Evolutionary conservation across 1,139 yeast species (phyloP), one percentile per base, ranked within the genome.

Genomic region (Wickerhamomyces sp.): DNA sequence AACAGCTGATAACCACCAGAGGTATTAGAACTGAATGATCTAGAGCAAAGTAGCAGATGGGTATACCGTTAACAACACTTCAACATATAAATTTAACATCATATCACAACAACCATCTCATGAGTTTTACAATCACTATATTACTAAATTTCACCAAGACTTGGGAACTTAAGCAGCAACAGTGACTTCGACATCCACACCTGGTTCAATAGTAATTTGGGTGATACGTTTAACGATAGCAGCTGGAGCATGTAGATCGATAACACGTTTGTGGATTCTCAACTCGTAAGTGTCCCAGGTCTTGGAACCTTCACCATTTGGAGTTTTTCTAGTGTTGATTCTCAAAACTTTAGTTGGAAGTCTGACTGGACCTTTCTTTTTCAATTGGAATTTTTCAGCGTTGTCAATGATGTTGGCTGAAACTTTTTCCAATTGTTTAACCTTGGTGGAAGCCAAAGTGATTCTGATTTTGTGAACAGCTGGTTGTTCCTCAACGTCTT

Each of bases 231-330:
- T 87, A 71, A 93, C 95, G 57, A 82, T 72, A 54, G 78, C 75
- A 64, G 95, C 87, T 69, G 96, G 96, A 57, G 98, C 95, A 75
- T 86, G 93, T 71, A 93, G 80, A 78, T 91, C 96, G 64, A 91
- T 87, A 70, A 87, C 83, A 76, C 99, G 89, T 93, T 93, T 93
- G 96, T 93, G 98, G 78, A 93, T 88, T 83, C 97, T 88, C 95
- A 93, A 86, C 79, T 93, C 98, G 72, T 81, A 93, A 62, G 94
- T 75, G 70, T 93, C 99, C 96, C 96, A 93, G 62, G 99, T 93
- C 89, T 93, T 91, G 62, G 98, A 91, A 89, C 99, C 99, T 79
- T 93, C 97, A 89, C 99, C 99, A 72, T 93, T 93, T 64, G 99
- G 99, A 66, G 98, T 83, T 88, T 93, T 93, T 86, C 99, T 89